Percentiles rank a stretch among this genome's conserved stretches.
Evolutionary conservation across 495 filamentous ascomycete genomes (phyloP).

Genomic region (Trichocladium antarcticum): DNA sequence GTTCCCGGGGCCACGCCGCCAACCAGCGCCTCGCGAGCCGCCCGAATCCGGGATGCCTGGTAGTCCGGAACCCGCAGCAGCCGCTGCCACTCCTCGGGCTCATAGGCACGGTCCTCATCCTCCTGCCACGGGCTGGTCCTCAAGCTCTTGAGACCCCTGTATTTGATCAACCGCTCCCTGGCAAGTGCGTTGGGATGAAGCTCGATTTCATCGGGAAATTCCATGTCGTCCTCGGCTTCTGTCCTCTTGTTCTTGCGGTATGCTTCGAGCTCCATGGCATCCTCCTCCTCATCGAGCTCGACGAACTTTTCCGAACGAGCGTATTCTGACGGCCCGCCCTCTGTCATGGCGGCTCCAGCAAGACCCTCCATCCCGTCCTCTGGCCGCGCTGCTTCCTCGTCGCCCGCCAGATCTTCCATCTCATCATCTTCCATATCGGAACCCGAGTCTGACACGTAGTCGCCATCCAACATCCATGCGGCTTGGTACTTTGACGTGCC

Average conservation of each 20-base stretch:
- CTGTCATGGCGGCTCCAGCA: conserved; percentile 56
- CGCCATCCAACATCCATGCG: conserved; percentile 83
- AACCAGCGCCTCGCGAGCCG: conserved; percentile 65
- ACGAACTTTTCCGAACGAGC: conserved; percentile 85
- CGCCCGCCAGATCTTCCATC: conserved; percentile 51
- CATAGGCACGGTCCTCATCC: conserved; percentile 68
- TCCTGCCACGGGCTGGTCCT: conserved; percentile 80
- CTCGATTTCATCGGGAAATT: conserved; percentile 97
- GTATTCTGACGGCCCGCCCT: conserved; percentile 70
- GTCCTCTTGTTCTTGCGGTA: conserved; percentile 65
- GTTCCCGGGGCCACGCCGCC: conserved; percentile 78
- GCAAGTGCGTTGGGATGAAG: conserved; percentile 79
- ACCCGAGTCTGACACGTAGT: conserved; percentile 69
- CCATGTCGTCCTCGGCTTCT: conserved; percentile 77
- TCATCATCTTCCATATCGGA: conserved; percentile 72
- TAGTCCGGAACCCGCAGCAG: conserved; percentile 77
- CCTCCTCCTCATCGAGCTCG: conserved; percentile 77
- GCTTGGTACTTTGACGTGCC: conserved; percentile 91
- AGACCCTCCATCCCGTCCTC: conserved; percentile 73
- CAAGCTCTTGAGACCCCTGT: conserved; percentile 81
- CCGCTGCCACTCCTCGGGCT: conserved; percentile 82
- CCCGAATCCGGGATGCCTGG: conserved; percentile 61
- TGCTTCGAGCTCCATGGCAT: conserved; percentile 62
- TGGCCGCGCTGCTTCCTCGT: conserved; percentile 40
- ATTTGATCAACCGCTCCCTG: conserved; percentile 70